Percentiles rank a stretch among this genome's conserved stretches.
These are phyloP conservation scores for Backusella australiensis DNA, from an alignment of 192 early-diverging fungal species.

Conservation along the genomic window DNA sequence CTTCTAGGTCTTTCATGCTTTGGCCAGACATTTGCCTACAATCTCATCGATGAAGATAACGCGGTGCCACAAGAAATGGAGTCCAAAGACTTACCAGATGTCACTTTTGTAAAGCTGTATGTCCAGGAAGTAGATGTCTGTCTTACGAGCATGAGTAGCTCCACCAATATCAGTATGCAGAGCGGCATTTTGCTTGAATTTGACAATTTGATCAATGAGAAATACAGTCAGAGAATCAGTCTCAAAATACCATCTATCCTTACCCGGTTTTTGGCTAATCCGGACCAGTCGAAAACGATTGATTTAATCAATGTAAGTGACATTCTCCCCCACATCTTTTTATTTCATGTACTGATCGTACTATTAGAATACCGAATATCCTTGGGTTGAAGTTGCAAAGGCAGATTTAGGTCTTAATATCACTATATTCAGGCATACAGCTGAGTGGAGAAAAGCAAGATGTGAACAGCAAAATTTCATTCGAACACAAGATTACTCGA, in stretches of 20 bases:
- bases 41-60: slow-evolving; percentile 67
- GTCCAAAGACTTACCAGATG: slow-evolving; percentile 43
- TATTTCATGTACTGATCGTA: background rate
- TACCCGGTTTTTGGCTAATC: slow-evolving; percentile 51
- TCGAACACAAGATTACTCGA: slow-evolving; percentile 58
- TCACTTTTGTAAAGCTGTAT: slow-evolving; percentile 57
- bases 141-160: slow-evolving; percentile 53
- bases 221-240: slow-evolving; percentile 51
- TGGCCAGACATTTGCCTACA: slow-evolving; percentile 59
- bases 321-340: background rate
- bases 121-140: slow-evolving; percentile 58
- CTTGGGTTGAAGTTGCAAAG: slow-evolving; percentile 71
- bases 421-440: slow-evolving; percentile 51
- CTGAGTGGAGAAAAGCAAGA: slow-evolving; percentile 47
- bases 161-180: slow-evolving; percentile 48
- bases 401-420: slow-evolving; percentile 55
- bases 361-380: slow-evolving; percentile 22
- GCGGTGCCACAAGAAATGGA: slow-evolving; percentile 49
- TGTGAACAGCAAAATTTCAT: slow-evolving; percentile 61
- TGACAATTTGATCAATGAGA: slow-evolving; percentile 61
- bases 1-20: slow-evolving; percentile 49
- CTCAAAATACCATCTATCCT: slow-evolving; percentile 57
- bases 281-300: slow-evolving; percentile 6
- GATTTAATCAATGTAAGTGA: background rate
- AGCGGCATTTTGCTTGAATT: slow-evolving; percentile 63